Evolutionary conservation across 2,329 filamentous ascomycete species (phyloP).

Genomic region (Aspergillus clavatus): DNA sequence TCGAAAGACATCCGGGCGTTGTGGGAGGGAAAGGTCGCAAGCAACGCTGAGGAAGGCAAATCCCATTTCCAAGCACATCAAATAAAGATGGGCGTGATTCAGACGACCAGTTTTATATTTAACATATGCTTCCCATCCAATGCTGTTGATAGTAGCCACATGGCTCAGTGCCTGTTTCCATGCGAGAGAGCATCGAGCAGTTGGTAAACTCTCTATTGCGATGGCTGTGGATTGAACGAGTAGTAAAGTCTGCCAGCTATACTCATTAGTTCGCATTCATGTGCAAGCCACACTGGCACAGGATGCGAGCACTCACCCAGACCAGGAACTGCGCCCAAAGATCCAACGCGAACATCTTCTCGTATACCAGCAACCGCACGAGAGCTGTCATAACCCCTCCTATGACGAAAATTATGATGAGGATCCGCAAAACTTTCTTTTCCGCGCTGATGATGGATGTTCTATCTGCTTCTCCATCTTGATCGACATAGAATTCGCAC

Average conservation of each 20-base stretch:
- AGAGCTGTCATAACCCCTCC: background rate
- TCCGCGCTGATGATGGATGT: background rate
- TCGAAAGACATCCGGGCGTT: slow-evolving; percentile 63
- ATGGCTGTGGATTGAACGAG: background rate
- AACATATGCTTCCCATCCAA: background rate
- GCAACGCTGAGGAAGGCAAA: background rate
- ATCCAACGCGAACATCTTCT: background rate
- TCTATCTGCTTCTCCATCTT: background rate
- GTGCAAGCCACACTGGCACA: background rate
- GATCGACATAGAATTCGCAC: background rate
- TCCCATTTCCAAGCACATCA: background rate
- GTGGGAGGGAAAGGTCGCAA: slow-evolving; percentile 44
- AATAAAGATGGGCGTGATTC: background rate
- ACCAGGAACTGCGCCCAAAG: background rate
- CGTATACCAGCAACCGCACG: background rate
- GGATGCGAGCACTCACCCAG: background rate
- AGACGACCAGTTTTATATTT: background rate
- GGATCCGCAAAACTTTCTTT: background rate
- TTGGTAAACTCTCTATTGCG: background rate
- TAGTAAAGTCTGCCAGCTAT: background rate
- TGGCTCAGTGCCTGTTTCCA: background rate
- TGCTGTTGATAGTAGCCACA: background rate
- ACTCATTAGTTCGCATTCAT: background rate
- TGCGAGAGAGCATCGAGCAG: background rate
- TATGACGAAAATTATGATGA: background rate